phyloP scores from a whole-genome alignment of 768 basidiomycete genomes.

The Collybia sordida region DNA sequence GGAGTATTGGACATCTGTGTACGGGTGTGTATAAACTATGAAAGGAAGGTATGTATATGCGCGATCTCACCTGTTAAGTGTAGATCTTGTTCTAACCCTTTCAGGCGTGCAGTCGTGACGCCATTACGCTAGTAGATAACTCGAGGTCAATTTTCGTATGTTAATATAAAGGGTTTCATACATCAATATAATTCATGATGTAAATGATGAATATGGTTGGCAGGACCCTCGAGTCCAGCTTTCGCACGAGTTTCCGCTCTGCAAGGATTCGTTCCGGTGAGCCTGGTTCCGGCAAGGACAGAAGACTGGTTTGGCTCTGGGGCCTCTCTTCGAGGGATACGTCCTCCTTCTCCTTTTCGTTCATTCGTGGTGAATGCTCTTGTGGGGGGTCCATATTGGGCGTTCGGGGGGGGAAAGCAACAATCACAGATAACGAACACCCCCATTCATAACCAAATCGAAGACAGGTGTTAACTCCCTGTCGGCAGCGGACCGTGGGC shows the following conservation, averaged over 20 bases:
- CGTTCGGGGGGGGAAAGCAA: neutral
- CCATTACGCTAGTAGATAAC: slow-evolving; percentile 38
- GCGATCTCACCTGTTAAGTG: slow-evolving; percentile 36
- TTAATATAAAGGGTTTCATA: slow-evolving; percentile 21
- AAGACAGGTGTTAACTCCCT: neutral
- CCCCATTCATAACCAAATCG: neutral
- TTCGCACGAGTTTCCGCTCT: slow-evolving; percentile 48
- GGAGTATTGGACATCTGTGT: slow-evolving; percentile 49
- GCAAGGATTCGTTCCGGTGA: slow-evolving; percentile 31
- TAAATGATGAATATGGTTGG: slow-evolving; percentile 59
- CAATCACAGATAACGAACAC: too few relatives aligned
- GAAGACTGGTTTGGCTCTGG: slow-evolving; percentile 1
- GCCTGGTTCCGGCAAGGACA: slow-evolving; percentile 16
- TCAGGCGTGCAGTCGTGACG: slow-evolving; percentile 47
- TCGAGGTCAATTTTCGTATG: neutral
- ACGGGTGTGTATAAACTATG: slow-evolving; percentile 6
- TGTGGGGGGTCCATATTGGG: slow-evolving; percentile 1
- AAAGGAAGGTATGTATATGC: too few relatives aligned
- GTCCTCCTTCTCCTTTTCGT: slow-evolving; percentile 17
- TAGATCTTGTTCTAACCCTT: slow-evolving; percentile 51
- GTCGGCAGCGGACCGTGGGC: too few relatives aligned
- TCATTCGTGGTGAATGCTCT: neutral
- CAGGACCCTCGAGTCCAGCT: slow-evolving; percentile 55
- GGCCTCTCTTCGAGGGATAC: slow-evolving; percentile 13
- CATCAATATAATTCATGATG: slow-evolving; percentile 71